Conservation (phyloP, 345 rosid genomes). For the Pelargonium nanum region DNA sequence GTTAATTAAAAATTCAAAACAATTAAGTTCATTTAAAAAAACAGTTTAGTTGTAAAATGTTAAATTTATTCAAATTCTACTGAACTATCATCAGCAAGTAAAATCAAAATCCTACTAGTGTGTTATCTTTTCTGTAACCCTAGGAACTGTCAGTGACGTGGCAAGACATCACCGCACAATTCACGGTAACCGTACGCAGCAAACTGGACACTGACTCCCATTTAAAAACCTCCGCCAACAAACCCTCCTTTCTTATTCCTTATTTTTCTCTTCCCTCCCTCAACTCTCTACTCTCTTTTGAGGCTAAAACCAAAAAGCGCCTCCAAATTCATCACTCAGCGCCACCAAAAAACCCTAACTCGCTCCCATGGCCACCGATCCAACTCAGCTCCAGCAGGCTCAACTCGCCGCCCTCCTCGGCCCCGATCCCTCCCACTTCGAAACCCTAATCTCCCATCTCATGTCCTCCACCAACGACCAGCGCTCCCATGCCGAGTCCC, state of each 20-base stretch:
- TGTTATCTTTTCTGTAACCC: no score
- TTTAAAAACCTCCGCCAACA: background rate
- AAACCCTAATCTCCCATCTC: constrained; percentile 49
- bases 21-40: no score
- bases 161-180: background rate
- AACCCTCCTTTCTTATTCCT: background rate
- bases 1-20: no score
- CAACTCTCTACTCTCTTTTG: constrained; percentile 6
- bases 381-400: constrained; percentile 13
- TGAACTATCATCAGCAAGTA: no score
- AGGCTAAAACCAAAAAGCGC: background rate
- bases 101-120: no score
- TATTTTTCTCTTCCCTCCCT: background rate
- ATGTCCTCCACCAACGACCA: constrained; percentile 69
- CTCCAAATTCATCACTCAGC: background rate
- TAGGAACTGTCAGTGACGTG: constrained; percentile 2
- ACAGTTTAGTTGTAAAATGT: no score
- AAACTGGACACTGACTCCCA: background rate
- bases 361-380: constrained; percentile 22
- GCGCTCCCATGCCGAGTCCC: constrained; percentile 54
- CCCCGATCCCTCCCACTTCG: constrained; percentile 46
- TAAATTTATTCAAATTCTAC: no score
- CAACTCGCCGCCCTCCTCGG: constrained; percentile 30
- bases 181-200: background rate
- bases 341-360: background rate